These are phyloP conservation scores for Fusarium temperatum DNA, from an alignment of 2,329 filamentous ascomycete species.

Conservation along the genomic window DNA sequence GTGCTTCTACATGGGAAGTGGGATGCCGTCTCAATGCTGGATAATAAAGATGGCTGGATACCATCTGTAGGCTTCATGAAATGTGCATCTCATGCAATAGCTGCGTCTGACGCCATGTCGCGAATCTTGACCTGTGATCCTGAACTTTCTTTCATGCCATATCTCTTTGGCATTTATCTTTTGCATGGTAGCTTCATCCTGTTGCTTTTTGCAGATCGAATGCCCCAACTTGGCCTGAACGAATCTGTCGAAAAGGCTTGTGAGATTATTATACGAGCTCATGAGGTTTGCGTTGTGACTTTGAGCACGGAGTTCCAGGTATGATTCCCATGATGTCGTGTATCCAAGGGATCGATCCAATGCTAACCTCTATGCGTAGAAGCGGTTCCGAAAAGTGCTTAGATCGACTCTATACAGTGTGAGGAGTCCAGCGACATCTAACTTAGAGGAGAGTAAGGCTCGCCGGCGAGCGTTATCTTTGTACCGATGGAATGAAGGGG, in stretches of 20 bases:
- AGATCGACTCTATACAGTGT: background rate
- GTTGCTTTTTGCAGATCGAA: background rate
- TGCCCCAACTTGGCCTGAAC: background rate
- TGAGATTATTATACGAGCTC: background rate
- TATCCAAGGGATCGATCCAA: accelerated
- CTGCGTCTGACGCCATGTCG: background rate
- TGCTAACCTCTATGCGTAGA: background rate
- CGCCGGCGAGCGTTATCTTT: background rate
- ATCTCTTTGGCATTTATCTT: background rate
- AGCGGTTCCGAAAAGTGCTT: background rate
- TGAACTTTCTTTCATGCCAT: background rate
- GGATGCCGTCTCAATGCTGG: background rate
- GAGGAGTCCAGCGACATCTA: background rate
- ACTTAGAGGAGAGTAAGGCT: background rate
- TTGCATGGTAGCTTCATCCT: background rate
- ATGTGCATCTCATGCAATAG: background rate
- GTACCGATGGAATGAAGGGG: background rate
- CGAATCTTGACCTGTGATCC: background rate
- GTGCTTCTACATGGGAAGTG: background rate
- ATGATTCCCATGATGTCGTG: background rate
- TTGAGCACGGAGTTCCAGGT: background rate
- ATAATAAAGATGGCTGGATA: background rate
- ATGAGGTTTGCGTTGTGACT: background rate
- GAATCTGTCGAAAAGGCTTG: background rate
- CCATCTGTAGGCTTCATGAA: background rate